Base-by-base conservation (phyloP, 352 stramenopile species). In the Phytophthora constricta region DNA sequence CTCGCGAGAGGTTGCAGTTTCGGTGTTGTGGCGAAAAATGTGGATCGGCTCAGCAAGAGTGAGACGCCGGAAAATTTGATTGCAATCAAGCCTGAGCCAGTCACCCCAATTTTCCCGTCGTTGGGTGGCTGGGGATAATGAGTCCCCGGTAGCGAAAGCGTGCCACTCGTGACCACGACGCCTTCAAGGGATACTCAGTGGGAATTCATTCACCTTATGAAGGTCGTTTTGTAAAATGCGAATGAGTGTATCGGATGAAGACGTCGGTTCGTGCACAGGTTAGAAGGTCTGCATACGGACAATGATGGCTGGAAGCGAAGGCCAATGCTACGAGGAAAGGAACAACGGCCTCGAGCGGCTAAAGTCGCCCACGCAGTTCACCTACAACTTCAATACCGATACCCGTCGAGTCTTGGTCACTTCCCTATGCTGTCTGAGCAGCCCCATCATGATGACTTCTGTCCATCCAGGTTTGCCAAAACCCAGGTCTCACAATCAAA, bases 321-420 rank as follows among this genome's bases (percentile, higher is more conserved):
- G 58, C 34, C 61, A 62, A n/a, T n/a, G n/a, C n/a, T n/a, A n/a
- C n/a, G n/a, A n/a, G n/a, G n/a, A n/a, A n/a, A n/a, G n/a, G n/a
- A n/a, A n/a, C n/a, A n/a, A n/a, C n/a, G n/a, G 61, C n/a, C 58
- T 63, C 3, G 16, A 37, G 41, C 17, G 41, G 22, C 14, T 58
- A 42, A 53, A 23, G 45, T 52, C 43, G n/a, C n/a, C n/a, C n/a
- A n/a, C 25, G 61, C 62, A 33, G 42, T 52, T 62, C 37, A 45
- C 11, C 41, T 54, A 41, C 17, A 62, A 62, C 52, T 68, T 68
- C 61, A 68, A 68, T 34, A 26, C 20, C 51, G 60, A 68, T 42
- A 34, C 20, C 26, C 1, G 22, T 41, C 23, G 42, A 53, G 26
- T 51, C 26, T 58, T 46, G 27, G 7, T 19, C n/a, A 14, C 37